Base-by-base conservation (phyloP, 441 rosid genomes). In the Erysimum cheiri region DNA sequence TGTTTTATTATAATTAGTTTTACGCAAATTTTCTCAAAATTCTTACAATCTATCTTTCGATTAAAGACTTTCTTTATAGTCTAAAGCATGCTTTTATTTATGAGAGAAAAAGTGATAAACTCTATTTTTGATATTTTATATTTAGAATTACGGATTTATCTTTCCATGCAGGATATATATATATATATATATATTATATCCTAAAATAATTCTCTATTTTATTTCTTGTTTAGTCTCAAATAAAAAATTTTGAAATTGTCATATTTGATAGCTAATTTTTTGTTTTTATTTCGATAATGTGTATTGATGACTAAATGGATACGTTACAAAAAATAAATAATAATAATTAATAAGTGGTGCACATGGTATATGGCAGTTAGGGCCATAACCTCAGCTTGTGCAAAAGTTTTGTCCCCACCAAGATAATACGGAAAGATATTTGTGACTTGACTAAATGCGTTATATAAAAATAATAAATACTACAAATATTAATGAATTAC, bases 351-450 rank as follows among this genome's bases (percentile, higher is more conserved):
- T 32, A 67, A 67, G 62, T 62, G 77, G 68, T 67, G 68, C 77
- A 73, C 77, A 73, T 73, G 77, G 72, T 73, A 60, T 67, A 66
- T 73, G 72, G 62, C 77, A 59, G 72, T 73, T 59, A 73, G 62
- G 72, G 67, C 77, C 77, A 73, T 73, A 73, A 73, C 68, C 77
- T 73, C 72, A 67, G 62, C 77, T 73, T 66, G 68, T 67, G 72
- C 60, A 60, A 48, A 67, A 73, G 68, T 43, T 73, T 59, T 67
- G 68, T 29, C 77, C 72, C 72, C 47, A 67, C 77, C 52, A 60
- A 58, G 36, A 73, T 4, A 72, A 72, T 67, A 60, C 72, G 50
- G 57, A 67, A 74, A 53, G 63, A 67, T 67, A 35, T 66, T 58
- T 73, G 67, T 73, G 67, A 73, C 56, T 66, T 66, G 67, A 65